Conservation (phyloP, 441 rosid genomes). For the Erodium trifolium region DNA sequence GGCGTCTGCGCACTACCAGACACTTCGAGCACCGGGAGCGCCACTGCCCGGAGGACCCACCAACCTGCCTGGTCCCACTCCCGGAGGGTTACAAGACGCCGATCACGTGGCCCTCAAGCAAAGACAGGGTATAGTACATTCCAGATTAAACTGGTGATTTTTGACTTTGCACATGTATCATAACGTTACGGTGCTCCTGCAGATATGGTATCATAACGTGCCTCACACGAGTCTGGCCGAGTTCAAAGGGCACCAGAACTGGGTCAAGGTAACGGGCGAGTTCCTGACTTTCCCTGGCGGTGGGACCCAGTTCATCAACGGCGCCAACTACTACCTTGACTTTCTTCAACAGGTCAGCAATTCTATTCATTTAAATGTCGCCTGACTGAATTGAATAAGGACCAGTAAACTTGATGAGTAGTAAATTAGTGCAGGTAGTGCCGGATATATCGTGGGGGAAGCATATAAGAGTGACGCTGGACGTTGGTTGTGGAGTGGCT, state of each 20-base stretch:
- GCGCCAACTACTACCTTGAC: constrained; percentile 80
- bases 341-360: constrained; percentile 46
- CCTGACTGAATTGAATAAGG: no score
- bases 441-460: constrained; percentile 78
- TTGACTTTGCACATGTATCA: no score
- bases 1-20: constrained; percentile 34
- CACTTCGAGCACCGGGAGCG: constrained; percentile 89
- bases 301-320: constrained; percentile 92
- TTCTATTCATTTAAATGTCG: no score
- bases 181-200: no score
- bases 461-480: constrained; percentile 56
- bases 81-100: constrained; percentile 63
- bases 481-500: constrained; percentile 95
- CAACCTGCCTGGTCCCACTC: constrained; percentile 60
- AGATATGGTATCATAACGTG: constrained; percentile 85
- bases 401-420: no score
- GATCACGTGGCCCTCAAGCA: constrained; percentile 73
- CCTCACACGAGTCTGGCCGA: constrained; percentile 68
- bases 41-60: constrained; percentile 80
- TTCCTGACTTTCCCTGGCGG: constrained; percentile 92
- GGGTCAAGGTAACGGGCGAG: constrained; percentile 88
- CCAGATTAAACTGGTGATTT: no score
- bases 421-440: constrained; percentile 6
- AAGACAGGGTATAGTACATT: constrained; percentile 38
- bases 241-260: constrained; percentile 89